Percentiles rank a stretch among this genome's conserved stretches.
Conservation (phyloP, 2,329 filamentous ascomycete genomes). For the Septoria petroselini region DNA sequence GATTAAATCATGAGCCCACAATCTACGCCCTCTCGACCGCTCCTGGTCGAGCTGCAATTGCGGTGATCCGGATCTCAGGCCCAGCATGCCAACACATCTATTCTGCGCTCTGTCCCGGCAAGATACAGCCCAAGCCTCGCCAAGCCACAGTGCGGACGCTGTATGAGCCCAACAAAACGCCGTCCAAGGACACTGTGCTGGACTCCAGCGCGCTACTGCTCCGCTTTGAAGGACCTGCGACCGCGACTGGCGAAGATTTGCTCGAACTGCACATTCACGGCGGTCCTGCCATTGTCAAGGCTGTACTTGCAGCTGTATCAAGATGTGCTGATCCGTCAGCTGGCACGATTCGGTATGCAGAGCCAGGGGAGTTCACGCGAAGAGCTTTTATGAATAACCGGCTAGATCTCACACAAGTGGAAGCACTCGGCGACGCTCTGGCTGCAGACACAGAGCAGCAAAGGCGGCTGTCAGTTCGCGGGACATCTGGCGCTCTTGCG, state of each 20-base stretch:
- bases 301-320: conserved; percentile 72
- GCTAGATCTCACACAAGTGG: conserved; percentile 79
- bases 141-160: conserved; percentile 72
- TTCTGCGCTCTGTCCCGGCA: conserved; percentile 57
- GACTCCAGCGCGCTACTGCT: conserved; percentile 79
- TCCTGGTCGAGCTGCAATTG: conserved; percentile 81
- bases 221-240: conserved; percentile 75
- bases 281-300: conserved; percentile 81
- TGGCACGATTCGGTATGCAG: conserved; percentile 71
- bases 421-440: conserved; percentile 60
- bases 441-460: conserved; percentile 83
- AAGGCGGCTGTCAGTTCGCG: conserved; percentile 77
- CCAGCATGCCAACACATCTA: conserved; percentile 68
- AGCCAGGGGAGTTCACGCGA: conserved; percentile 91
- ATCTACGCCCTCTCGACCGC: conserved; percentile 93
- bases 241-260: conserved; percentile 87
- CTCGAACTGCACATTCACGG: conserved; percentile 95
- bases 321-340: conserved; percentile 17
- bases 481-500: conserved; percentile 63
- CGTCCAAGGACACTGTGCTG: conserved; percentile 51
- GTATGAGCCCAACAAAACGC: conserved; percentile 53
- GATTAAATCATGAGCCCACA: conserved; percentile 49
- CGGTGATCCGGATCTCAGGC: conserved; percentile 83
- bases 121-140: conserved; percentile 56
- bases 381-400: conserved; percentile 85